Evolutionary conservation across 352 stramenopile species (phyloP), one percentile per base, ranked within the genome.

Genomic region (Achlya hypogyna): DNA sequence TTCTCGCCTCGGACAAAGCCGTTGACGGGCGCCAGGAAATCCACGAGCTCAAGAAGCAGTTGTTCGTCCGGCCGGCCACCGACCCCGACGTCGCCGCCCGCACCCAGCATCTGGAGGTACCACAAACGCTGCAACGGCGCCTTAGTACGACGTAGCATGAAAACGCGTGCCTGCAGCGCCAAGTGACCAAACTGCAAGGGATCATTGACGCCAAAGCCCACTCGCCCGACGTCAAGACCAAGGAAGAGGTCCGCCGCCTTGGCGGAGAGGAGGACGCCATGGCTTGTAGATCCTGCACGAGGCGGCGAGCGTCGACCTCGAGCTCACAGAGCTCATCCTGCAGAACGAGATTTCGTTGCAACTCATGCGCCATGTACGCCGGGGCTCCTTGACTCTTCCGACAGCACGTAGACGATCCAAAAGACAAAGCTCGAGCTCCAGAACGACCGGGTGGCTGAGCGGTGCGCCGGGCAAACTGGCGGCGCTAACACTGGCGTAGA

Each of bases 301-400:
- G 28, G 89, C 82, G 4, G 80, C 84, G 22, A 54, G 73, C 29
- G 78, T 93, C 45, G 82, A 91, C 49, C 72, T 91, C 27, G 82
- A 93, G 70, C 71, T 93, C 25, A 93, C 84, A 0, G 82, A 89
- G 69, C 71, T 93, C 31, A 93, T 91, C 35, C 65, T 93, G 53
- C 81, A 93, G 62, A 93, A 93, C 71, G 84, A 93, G 72, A 78
- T 91, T 14, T 86, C 82, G 22, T 79, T 93, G 27, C 75, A 93
- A 64, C 69, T 93, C 51, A 93, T 91, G 69, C 78, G 78, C 60
- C 89, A 93, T 53, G 78, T 87, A 69, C 58, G 75, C n/a, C n/a
- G 40, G n/a, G 14, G 16, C 42, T 62, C 49, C 10, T 51, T 29
- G 40, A 4, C 5, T 60, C 9, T 62, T 12, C 23, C 53, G 4